Percentiles rank a stretch among this genome's conserved stretches.
phyloP scores from a whole-genome alignment of 495 filamentous ascomycete species.

The Aspergillus leporis region DNA sequence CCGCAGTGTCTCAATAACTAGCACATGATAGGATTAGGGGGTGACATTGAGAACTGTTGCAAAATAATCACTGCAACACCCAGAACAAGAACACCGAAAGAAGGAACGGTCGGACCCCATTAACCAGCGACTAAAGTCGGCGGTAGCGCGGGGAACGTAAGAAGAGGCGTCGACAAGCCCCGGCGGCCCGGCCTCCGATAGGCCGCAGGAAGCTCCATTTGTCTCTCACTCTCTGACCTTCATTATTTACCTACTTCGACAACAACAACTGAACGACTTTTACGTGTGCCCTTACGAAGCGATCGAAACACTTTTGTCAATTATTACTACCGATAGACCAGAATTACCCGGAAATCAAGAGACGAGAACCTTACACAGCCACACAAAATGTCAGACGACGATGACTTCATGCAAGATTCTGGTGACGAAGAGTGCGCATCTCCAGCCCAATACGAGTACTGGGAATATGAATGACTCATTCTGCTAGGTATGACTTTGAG shows the following conservation, averaged over 20 bases:
- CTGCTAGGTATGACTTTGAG: slow-evolving; percentile 87
- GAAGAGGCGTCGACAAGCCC: slow-evolving; percentile 7
- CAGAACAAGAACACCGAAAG: neutral
- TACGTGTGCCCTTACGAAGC: neutral
- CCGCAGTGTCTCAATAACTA: too few species aligned
- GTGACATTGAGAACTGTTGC: too few species aligned
- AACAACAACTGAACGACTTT: slow-evolving; percentile 3
- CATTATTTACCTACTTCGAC: neutral
- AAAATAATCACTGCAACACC: neutral
- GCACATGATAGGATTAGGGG: too few species aligned
- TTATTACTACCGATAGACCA: neutral
- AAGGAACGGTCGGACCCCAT: slow-evolving; percentile 6
- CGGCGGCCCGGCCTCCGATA: slow-evolving; percentile 19
- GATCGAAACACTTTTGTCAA: neutral
- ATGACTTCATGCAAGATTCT: slow-evolving; percentile 99
- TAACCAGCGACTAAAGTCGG: neutral
- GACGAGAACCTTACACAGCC: neutral
- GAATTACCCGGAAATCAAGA: neutral
- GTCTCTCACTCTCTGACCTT: slow-evolving; percentile 5
- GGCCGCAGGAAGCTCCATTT: slow-evolving; percentile 15
- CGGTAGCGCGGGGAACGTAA: slow-evolving; percentile 16
- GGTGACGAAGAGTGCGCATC: slow-evolving; percentile 72
- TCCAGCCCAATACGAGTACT: slow-evolving; percentile 3
- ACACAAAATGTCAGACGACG: slow-evolving; percentile 82
- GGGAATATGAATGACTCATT: neutral